Conservation (phyloP, 345 rosid species). For the Anastatica hierochuntica region DNA sequence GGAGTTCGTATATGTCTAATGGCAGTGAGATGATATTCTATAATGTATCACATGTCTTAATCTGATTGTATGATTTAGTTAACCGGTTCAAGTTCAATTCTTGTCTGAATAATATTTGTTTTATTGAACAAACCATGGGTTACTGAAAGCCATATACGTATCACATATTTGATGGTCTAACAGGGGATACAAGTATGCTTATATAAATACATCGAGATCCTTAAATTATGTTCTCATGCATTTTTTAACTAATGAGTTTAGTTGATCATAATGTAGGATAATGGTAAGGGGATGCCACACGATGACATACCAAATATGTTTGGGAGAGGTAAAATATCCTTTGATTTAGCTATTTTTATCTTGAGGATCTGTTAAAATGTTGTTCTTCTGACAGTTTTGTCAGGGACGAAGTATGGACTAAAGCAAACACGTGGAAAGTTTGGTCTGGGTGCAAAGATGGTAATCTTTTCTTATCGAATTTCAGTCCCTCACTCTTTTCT, state of each 20-base stretch:
- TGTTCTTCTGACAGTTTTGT: slow-evolving; percentile 52
- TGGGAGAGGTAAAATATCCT: slow-evolving; percentile 55
- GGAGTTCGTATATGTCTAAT: background rate
- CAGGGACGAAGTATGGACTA: slow-evolving; percentile 95
- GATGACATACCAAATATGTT: slow-evolving; percentile 99
- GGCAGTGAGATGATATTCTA: background rate
- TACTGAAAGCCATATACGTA: background rate
- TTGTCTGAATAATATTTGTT: background rate
- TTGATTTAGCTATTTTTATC: background rate
- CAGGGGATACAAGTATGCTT: background rate
- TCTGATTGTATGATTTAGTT: background rate
- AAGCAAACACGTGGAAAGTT: slow-evolving; percentile 98
- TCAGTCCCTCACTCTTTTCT: background rate
- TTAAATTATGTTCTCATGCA: background rate
- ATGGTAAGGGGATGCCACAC: slow-evolving; percentile 99
- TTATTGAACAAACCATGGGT: background rate
- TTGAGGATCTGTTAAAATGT: background rate
- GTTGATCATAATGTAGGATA: slow-evolving; percentile 49
- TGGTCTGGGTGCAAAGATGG: slow-evolving; percentile 99
- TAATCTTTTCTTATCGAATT: slow-evolving; percentile 21
- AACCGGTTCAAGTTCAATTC: background rate
- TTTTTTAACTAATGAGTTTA: slow-evolving; percentile 18
- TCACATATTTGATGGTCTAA: background rate
- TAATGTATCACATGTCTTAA: background rate
- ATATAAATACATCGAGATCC: background rate